Conservation (phyloP, 495 filamentous ascomycete genomes). For the Mytilinidion resinicola region DNA sequence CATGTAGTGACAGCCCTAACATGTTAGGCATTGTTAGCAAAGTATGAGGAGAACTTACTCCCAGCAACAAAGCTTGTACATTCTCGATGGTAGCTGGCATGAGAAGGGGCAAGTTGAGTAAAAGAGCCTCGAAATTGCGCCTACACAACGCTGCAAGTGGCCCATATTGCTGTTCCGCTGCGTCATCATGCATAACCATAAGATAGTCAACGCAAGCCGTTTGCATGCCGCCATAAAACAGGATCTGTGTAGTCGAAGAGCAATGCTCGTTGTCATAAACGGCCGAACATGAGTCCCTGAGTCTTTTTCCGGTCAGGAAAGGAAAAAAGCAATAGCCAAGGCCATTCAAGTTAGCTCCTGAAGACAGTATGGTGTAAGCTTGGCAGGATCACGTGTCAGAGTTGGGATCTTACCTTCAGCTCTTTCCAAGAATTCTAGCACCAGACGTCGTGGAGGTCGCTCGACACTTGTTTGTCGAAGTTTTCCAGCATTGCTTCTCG, state of each 20-base stretch:
- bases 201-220: slow-evolving; percentile 4
- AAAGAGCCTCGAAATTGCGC: too few species aligned
- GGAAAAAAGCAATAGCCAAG: slow-evolving; percentile 18
- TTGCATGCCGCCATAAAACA: slow-evolving; percentile 52
- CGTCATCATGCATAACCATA: too few species aligned
- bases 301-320: slow-evolving; percentile 47
- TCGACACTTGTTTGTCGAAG: not conserved
- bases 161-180: too few species aligned
- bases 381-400: not conserved
- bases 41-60: slow-evolving; percentile 38
- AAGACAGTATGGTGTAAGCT: not conserved
- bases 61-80: slow-evolving; percentile 53
- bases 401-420: slow-evolving; percentile 3
- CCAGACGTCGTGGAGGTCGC: slow-evolving; percentile 12
- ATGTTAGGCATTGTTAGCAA: not conserved
- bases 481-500: too few species aligned
- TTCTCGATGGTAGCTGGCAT: slow-evolving; percentile 53
- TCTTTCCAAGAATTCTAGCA: slow-evolving; percentile 11
- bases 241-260: slow-evolving; percentile 37
- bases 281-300: slow-evolving; percentile 37
- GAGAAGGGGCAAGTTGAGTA: slow-evolving; percentile 52
- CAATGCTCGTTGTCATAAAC: slow-evolving; percentile 3
- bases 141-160: too few species aligned
- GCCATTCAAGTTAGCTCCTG: slow-evolving; percentile 8
- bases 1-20: slow-evolving; percentile 43